Conservation (phyloP, 2,329 filamentous ascomycete species). For the Cercospora sesami region DNA sequence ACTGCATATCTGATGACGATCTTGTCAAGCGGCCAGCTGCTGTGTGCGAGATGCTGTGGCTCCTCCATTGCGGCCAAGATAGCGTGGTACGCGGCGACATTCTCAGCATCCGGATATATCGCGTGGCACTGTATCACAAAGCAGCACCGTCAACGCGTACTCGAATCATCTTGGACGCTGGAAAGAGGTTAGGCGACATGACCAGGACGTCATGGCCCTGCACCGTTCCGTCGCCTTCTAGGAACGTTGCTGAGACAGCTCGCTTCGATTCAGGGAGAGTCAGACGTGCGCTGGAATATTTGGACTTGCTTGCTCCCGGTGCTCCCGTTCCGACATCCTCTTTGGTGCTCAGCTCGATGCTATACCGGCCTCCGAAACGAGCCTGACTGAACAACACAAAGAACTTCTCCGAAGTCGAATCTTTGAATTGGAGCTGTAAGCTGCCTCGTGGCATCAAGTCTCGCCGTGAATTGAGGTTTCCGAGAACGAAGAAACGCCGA, state of each 20-base stretch:
- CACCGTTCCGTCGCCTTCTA: not conserved
- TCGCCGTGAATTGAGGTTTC: not conserved
- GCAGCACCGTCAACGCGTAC: not conserved
- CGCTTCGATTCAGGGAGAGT: not conserved
- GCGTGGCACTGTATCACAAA: not conserved
- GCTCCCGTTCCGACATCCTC: not conserved
- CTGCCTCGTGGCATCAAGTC: slow-evolving; percentile 1
- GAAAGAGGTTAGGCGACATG: not conserved
- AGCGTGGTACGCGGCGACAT: not conserved
- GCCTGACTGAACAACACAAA: slow-evolving; percentile 1
- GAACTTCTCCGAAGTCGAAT: not conserved
- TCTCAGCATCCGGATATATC: not conserved
- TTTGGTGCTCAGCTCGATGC: not conserved
- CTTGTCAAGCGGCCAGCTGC: not conserved
- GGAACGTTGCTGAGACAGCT: not conserved
- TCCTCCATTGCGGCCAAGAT: not conserved
- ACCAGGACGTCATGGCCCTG: not conserved
- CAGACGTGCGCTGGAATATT: not conserved
- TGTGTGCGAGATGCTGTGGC: not conserved
- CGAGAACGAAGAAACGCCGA: slow-evolving; percentile 1
- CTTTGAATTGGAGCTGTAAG: not conserved
- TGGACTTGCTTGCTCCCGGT: not conserved
- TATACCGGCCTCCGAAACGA: slow-evolving; percentile 6
- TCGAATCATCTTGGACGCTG: not conserved
- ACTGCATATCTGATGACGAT: not conserved